Conservation (phyloP, 169 alveolate species). For the Cryptosporidium canis region DNA sequence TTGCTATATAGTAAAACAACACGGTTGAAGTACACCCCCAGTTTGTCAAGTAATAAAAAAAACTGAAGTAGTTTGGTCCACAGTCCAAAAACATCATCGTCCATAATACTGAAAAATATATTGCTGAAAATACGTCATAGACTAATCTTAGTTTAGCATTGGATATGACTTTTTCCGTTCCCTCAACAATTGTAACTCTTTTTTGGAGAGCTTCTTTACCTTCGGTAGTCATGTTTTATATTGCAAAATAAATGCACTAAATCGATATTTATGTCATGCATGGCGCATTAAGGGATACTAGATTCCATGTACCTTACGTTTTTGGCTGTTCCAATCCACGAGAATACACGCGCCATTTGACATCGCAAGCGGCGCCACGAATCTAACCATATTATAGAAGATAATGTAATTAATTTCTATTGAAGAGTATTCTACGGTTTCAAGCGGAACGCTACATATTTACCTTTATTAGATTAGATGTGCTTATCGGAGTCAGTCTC, state of each 20-base stretch:
- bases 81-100: conserved; percentile 60
- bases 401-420: neutral
- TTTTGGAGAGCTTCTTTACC: neutral
- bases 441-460: neutral
- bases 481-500: neutral
- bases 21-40: conserved; percentile 68
- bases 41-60: conserved; percentile 60
- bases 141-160: conserved; percentile 32
- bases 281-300: conserved; percentile 12
- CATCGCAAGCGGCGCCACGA: neutral
- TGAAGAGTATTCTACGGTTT: neutral
- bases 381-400: neutral
- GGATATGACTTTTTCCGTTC: neutral
- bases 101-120: conserved; percentile 32
- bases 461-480: neutral
- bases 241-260: neutral
- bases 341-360: neutral
- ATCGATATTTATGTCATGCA: neutral
- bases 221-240: neutral
- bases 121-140: conserved; percentile 12
- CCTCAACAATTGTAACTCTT: conserved; percentile 5
- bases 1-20: conserved; percentile 36
- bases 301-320: conserved; percentile 21
- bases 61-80: conserved; percentile 66
- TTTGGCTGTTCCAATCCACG: neutral